phyloP scores from a whole-genome alignment of 1,284 basidiomycete genomes.

The Ustilago trichophora region DNA sequence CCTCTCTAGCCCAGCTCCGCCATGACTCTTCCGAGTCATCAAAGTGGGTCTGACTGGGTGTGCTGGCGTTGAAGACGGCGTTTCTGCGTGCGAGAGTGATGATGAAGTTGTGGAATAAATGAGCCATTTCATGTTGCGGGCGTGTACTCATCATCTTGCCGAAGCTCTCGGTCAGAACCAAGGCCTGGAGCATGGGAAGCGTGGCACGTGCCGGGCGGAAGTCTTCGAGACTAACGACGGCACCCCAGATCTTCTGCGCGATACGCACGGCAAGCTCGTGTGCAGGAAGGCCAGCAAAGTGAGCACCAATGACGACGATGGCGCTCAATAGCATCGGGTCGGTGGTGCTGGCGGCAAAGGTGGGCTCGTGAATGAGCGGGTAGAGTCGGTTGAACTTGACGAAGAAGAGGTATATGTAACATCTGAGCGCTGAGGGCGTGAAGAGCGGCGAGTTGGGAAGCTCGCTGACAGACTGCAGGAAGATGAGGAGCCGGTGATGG shows the following conservation, averaged over 20 bases:
- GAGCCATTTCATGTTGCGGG: slow-evolving; percentile 56
- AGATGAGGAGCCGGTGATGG: slow-evolving; percentile 48
- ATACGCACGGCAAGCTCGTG: slow-evolving; percentile 52
- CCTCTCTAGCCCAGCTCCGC: slow-evolving; percentile 53
- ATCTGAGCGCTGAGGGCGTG: slow-evolving; percentile 46
- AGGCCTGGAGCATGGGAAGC: slow-evolving; percentile 52
- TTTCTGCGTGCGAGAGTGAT: slow-evolving; percentile 53
- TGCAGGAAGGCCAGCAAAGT: slow-evolving; percentile 51
- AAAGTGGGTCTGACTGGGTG: slow-evolving; percentile 20
- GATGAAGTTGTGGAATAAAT: slow-evolving; percentile 59
- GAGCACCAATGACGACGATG: slow-evolving; percentile 51
- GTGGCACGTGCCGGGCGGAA: slow-evolving; percentile 55
- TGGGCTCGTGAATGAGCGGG: slow-evolving; percentile 55
- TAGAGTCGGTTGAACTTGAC: slow-evolving; percentile 52
- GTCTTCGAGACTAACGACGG: slow-evolving; percentile 52
- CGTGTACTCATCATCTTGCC: slow-evolving; percentile 56
- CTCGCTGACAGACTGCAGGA: slow-evolving; percentile 50
- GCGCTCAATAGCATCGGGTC: slow-evolving; percentile 54
- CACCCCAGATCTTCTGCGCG: slow-evolving; percentile 54
- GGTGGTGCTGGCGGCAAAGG: slow-evolving; percentile 48
- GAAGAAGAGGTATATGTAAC: slow-evolving; percentile 57
- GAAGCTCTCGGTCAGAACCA: slow-evolving; percentile 53
- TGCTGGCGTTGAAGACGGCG: slow-evolving; percentile 50
- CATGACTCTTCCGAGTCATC: slow-evolving; percentile 46
- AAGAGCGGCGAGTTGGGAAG: slow-evolving; percentile 53